Evolutionary conservation across 2,329 filamentous ascomycete species (phyloP).

Genomic region (Botryosphaeria dothidea): DNA sequence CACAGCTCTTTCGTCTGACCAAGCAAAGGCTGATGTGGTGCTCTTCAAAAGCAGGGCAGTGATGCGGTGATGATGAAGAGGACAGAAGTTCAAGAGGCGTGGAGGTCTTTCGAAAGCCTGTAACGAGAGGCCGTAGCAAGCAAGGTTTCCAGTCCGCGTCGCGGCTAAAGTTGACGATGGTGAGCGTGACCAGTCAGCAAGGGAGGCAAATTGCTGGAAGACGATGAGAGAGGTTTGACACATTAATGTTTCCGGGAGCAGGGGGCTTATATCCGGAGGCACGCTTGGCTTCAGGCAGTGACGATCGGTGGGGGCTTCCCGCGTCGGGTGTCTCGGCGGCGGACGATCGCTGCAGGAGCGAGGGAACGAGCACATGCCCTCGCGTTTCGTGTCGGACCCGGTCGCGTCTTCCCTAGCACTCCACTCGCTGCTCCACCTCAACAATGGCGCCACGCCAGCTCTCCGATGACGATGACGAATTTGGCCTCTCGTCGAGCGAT

Average conservation of each 20-base stretch:
- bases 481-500: constrained; percentile 26
- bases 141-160: background rate
- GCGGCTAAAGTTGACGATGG: background rate
- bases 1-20: too few relatives aligned
- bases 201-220: too few relatives aligned
- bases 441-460: background rate
- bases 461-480: constrained; percentile 25
- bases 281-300: background rate
- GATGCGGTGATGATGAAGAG: too few relatives aligned
- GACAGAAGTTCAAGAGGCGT: background rate
- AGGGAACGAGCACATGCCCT: background rate
- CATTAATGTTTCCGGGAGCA: background rate
- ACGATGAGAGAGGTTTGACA: background rate
- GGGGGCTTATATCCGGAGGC: background rate
- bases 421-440: background rate
- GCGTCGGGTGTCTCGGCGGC: background rate
- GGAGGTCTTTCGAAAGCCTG: background rate
- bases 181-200: background rate
- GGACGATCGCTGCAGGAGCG: background rate
- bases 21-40: too few relatives aligned
- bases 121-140: background rate
- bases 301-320: background rate
- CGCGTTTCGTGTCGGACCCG: background rate
- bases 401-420: background rate
- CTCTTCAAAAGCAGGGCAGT: too few relatives aligned